Base-by-base conservation (phyloP, 306 rosid genomes). In the Glycine soja region DNA sequence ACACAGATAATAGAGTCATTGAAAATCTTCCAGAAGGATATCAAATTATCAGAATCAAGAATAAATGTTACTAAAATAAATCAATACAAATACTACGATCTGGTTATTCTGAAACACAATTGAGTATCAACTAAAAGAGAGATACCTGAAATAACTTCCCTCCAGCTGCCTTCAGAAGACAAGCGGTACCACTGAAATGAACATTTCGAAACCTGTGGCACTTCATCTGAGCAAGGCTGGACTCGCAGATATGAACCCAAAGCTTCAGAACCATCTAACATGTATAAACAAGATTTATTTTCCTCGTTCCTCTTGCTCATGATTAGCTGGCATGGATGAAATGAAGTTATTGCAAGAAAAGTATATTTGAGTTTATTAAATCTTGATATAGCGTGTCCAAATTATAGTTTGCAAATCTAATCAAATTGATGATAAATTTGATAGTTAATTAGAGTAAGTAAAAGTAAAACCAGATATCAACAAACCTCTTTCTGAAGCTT, bases 401-500 rank as follows among this genome's bases (percentile, higher is more conserved):
- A 45, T 43, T 74, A 58, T 57, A 74, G 54, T 74, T 40, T 19
- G 40, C 45, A 74, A 42, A 56, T 67, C 50, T 51, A 75, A 51
- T 67, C 65, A 61, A 24, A 57, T 62, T 61, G 66, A 61, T 66
- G 47, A 79, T 64, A 32, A 45, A 70, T 30, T 63, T 12, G 11
- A 24, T 24, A 24, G 30, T 24, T 24, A 24, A 24, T 24, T 24
- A 24, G 30, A 16, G 76, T 70, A 74, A 53, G 54, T 63, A 71
- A 85, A 77, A 53, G 54, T 63, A 71, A 88, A 77, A 40, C 53
- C 4, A 66, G 63, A 76, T 72, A 82, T 66, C 61, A 59, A 82
- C 94, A 57, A 68, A 90, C 99, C 97, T 95, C 94, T 88, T 90
- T 93, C 88, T 95, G 97, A 82, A 95, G 99, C 87, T 90, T 87